Conservation (phyloP, 306 rosid genomes). For the Castanospermum australe region DNA sequence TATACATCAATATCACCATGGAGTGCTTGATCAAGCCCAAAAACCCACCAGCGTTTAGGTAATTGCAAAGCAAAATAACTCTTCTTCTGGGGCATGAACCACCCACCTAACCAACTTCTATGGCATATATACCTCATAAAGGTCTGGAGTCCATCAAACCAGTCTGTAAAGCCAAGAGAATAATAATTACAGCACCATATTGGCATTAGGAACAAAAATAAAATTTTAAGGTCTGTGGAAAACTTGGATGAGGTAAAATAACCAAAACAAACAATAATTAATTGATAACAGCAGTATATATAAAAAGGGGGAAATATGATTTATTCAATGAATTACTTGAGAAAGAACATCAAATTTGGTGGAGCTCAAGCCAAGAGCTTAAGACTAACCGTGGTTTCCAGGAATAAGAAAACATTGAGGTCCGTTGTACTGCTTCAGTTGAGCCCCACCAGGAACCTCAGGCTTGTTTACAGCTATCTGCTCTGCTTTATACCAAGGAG, state of each 20-base stretch:
- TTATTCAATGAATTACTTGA: slow-evolving; percentile 3
- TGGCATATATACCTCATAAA: slow-evolving; percentile 95
- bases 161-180: slow-evolving; percentile 55
- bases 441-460: slow-evolving; percentile 69
- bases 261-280: slow-evolving; percentile 10
- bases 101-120: slow-evolving; percentile 98
- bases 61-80: slow-evolving; percentile 96
- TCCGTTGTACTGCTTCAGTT: slow-evolving; percentile 71
- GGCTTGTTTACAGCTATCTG: slow-evolving; percentile 86
- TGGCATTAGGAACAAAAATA: not conserved
- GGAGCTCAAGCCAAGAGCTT: slow-evolving; percentile 11
- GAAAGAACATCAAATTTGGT: slow-evolving; percentile 14
- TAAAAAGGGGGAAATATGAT: not conserved
- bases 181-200: not conserved
- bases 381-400: slow-evolving; percentile 91
- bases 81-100: slow-evolving; percentile 97
- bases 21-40: slow-evolving; percentile 94
- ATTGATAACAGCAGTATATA: slow-evolving; percentile 8
- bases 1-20: slow-evolving; percentile 93
- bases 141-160: slow-evolving; percentile 98
- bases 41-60: slow-evolving; percentile 96
- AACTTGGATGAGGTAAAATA: not conserved
- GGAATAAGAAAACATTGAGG: slow-evolving; percentile 97
- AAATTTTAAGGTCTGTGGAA: not conserved
- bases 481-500: slow-evolving; percentile 75